Evolutionary conservation across 768 basidiomycete species (phyloP).

Genomic region (Tephrocybe sp.): DNA sequence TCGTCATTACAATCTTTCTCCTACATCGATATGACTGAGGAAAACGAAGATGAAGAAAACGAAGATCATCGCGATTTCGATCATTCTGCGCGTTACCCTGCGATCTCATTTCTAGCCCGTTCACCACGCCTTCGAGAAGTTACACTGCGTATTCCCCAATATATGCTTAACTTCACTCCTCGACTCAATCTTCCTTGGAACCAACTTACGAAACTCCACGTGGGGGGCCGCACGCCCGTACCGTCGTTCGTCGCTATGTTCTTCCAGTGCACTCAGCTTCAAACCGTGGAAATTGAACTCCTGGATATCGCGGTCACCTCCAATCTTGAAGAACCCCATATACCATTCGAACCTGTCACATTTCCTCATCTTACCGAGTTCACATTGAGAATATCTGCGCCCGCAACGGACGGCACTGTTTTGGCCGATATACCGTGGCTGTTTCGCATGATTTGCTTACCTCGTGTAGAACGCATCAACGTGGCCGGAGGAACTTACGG

Average conservation of each 20-base stretch:
- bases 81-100: too few species aligned
- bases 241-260: background rate
- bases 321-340: background rate
- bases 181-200: background rate
- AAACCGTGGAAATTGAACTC: background rate
- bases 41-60: too few species aligned
- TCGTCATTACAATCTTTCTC: too few species aligned
- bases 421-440: background rate
- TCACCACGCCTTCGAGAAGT: background rate
- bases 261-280: constrained; percentile 1
- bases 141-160: background rate
- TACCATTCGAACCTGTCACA: background rate
- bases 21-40: too few species aligned
- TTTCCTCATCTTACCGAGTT: background rate
- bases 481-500: background rate
- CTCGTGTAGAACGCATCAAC: background rate
- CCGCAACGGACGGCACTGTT: background rate
- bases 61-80: too few species aligned
- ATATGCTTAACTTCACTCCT: background rate
- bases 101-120: too few species aligned
- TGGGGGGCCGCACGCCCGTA: background rate
- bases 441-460: background rate
- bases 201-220: background rate
- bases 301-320: background rate
- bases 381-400: background rate